Evolutionary conservation across 2,329 filamentous ascomycete genomes (phyloP), one percentile per base, ranked within the genome.

Genomic region (Trichoderma semiorbis): DNA sequence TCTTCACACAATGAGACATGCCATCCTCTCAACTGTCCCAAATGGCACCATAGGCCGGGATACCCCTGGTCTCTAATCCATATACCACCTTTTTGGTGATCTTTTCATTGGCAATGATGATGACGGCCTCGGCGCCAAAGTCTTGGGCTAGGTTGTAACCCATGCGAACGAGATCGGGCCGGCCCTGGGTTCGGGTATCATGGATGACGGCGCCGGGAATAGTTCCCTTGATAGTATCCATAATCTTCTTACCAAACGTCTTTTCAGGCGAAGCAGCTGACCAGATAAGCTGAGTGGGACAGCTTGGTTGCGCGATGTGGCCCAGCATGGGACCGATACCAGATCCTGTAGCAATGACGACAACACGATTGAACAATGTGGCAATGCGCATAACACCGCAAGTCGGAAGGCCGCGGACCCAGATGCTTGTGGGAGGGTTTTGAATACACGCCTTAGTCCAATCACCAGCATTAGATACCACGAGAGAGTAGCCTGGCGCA

Each of bases 391-490:
- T 86, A 39, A 93, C 90, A 53, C 91, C 91, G 73, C 87, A 89
- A 3, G 89, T 86, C 1, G 91, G 90, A 0, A 90, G 84, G 11
- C 92, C 91, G 58, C 91, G 88, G 6, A 91, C 88, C 89, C 90
- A 94, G 60, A 94, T 81, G 65, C 86, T 81, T 1, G 82, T 85
- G 1, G 91, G 91, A 2, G 89, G 88, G 62, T 86, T 84, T 62
- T 85, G 81, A 80, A 94, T 93, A 70, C 88, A 86, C 36, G 84
- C 83, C 28, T 83, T 83, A 0, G 92, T 94, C 92, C 92, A 94
- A 81, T 94, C 91, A 26, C 92, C 92, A 4, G 91, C 91, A 74
- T 90, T 91, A 69, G 91, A 93, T 32, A 94, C 85, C 34, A 94
- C 83, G 34, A 92, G 83, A 0, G 90, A 93, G 81, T 91, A 93